A percentile compares a stretch with the other conserved stretches of the same genome.
phyloP scores from a whole-genome alignment of 2,329 filamentous ascomycete genomes.

The Myriosclerotinia curreyana region DNA sequence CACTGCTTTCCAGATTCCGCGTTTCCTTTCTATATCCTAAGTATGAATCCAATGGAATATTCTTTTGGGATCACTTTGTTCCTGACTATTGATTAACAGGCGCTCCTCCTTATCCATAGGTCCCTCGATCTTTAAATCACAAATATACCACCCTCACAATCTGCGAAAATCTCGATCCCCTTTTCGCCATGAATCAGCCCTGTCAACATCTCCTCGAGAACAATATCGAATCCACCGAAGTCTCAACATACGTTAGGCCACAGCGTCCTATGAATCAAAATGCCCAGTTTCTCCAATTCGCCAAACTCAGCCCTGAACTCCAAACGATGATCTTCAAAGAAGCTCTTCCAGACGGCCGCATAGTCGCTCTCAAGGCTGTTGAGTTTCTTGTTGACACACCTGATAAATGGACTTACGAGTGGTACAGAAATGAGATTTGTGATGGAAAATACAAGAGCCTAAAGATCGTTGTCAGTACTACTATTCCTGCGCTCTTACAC shows the following conservation, averaged over 20 bases:
- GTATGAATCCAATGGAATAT: not conserved
- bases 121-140: not conserved
- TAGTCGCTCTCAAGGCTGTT: not conserved
- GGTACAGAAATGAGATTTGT: not conserved
- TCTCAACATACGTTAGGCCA: constrained; percentile 3
- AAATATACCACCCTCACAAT: not conserved
- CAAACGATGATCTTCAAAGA: constrained; percentile 15
- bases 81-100: not conserved
- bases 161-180: not conserved
- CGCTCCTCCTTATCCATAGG: not conserved
- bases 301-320: constrained; percentile 9
- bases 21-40: no score
- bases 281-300: constrained; percentile 9
- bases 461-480: constrained; percentile 3
- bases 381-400: constrained; percentile 1
- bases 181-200: not conserved
- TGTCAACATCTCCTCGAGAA: constrained; percentile 15
- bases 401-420: constrained; percentile 3
- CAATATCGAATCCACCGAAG: not conserved
- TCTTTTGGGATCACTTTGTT: not conserved
- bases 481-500: not conserved
- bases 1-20: not conserved
- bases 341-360: constrained; percentile 6
- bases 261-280: constrained; percentile 1
- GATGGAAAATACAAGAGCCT: constrained; percentile 10